Evolutionary conservation across 192 early-diverging fungal genomes (phyloP), one percentile per base, ranked within the genome.

Genomic region (Rhizophagus clarus): DNA sequence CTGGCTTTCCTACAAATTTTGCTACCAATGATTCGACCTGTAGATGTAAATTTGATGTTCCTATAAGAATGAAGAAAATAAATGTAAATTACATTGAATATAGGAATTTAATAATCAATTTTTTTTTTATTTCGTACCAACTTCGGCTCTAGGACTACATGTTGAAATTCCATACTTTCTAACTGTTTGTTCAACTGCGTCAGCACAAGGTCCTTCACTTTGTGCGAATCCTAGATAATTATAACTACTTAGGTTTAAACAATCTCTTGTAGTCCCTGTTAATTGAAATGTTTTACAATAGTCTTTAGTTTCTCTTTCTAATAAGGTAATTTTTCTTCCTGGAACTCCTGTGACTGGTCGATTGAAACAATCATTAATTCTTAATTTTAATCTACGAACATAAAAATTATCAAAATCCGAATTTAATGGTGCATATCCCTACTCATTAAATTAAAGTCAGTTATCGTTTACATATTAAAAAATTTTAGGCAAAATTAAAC

Each of bases 141-240:
- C 88, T 80, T 97, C 97, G 22, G 88, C 72, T 22, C 95, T 88
- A 45, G 92, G 79, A 68, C 93, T 92, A 69, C 85, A 89, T 26
- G 89, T 82, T 7, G 89, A 85, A 60, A 96, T 83, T 29, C 98
- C 98, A 82, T 91, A 87, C 77, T 91, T 89, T 22, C 84, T 81
- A 70, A 97, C 87, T 8, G 90, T 84, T 45, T 88, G 84, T 83
- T 98, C 94, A 12, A 98, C 98, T 63, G 92, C 92, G 80, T 99
- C 98, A 1, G 97, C 95, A 77, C 98, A 99, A 10, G 96, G 96
- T 12, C 98, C 98, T 51, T 93, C 84, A 76, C 84, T 90, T 87
- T 98, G 95, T 60, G 95, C 96, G 88, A 99, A 99, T 3, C 97
- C 97, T 72, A 99, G 90, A 82, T 99, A 99, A 83, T 99, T 99